A percentile compares a stretch with the other conserved stretches of the same genome.
Evolutionary conservation across 192 early-diverging fungal species (phyloP).

Genomic region (Entophlyctis luteolus): DNA sequence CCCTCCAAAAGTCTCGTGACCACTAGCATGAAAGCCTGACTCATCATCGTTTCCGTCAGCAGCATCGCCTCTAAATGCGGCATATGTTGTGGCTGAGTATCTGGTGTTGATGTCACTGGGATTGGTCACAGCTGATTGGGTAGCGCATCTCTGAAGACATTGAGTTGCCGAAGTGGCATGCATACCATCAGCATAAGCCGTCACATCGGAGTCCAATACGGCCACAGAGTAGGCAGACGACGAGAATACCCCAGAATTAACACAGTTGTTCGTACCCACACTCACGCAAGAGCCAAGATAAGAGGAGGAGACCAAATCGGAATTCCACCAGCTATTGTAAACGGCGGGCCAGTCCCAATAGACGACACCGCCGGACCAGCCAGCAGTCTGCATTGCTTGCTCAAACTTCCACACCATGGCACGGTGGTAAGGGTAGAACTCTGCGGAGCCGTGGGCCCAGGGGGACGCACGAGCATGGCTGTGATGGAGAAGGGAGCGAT

Average conservation of each 20-base stretch:
- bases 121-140: background rate
- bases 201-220: background rate
- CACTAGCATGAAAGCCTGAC: background rate
- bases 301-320: background rate
- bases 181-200: background rate
- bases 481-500: background rate
- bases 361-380: slow-evolving; percentile 3
- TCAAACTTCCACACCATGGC: slow-evolving; percentile 19
- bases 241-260: background rate
- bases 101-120: slow-evolving; percentile 7
- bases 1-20: slow-evolving; percentile 8
- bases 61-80: slow-evolving; percentile 16
- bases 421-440: slow-evolving; percentile 22
- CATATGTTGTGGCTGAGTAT: slow-evolving; percentile 1
- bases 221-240: background rate
- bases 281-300: slow-evolving; percentile 1
- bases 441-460: slow-evolving; percentile 1
- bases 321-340: slow-evolving; percentile 8
- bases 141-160: slow-evolving; percentile 22
- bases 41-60: background rate
- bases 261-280: slow-evolving; percentile 11
- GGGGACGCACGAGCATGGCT: background rate
- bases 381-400: slow-evolving; percentile 9
- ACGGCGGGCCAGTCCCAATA: slow-evolving; percentile 17
- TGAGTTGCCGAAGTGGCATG: background rate